Evolutionary conservation across 1,139 yeast genomes (phyloP).

Genomic region (Magnusiomyces tetraspermus): DNA sequence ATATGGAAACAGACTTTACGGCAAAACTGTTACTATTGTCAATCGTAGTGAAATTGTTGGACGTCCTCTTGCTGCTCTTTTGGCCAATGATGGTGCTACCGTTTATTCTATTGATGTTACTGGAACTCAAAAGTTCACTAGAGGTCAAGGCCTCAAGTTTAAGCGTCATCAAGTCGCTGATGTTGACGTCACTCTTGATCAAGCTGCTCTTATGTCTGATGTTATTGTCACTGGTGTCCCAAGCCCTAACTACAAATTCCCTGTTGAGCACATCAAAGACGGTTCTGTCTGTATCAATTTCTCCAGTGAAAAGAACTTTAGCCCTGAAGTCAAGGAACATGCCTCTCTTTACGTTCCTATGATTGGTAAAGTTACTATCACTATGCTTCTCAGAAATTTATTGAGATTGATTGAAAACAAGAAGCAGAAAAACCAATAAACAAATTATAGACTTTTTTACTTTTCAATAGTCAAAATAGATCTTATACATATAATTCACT

Average conservation of each 20-base stretch:
- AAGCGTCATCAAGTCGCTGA: constrained; percentile 79
- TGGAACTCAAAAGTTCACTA: constrained; percentile 80
- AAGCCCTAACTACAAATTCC: constrained; percentile 69
- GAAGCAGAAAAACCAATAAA: constrained; percentile 19
- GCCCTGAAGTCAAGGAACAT: constrained; percentile 63
- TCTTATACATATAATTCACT: not conserved
- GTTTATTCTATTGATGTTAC: constrained; percentile 87
- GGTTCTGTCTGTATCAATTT: constrained; percentile 91
- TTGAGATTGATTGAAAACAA: constrained; percentile 68
- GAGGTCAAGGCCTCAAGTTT: constrained; percentile 84
- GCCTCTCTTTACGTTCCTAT: constrained; percentile 92
- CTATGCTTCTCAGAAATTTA: constrained; percentile 84
- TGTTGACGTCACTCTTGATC: constrained; percentile 44
- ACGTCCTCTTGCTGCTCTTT: constrained; percentile 86
- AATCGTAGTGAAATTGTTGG: constrained; percentile 96
- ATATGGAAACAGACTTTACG: constrained; percentile 86
- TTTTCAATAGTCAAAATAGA: not conserved
- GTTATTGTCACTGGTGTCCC: constrained; percentile 97
- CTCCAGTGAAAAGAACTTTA: constrained; percentile 79
- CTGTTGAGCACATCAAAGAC: constrained; percentile 64
- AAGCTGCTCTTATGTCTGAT: constrained; percentile 68
- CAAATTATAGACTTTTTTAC: no score
- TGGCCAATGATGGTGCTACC: constrained; percentile 96
- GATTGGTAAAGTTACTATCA: constrained; percentile 90
- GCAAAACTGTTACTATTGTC: constrained; percentile 81